These are phyloP conservation scores for Petunia secreta DNA, from an alignment of 257 asterid genomes.

Conservation along the genomic window DNA sequence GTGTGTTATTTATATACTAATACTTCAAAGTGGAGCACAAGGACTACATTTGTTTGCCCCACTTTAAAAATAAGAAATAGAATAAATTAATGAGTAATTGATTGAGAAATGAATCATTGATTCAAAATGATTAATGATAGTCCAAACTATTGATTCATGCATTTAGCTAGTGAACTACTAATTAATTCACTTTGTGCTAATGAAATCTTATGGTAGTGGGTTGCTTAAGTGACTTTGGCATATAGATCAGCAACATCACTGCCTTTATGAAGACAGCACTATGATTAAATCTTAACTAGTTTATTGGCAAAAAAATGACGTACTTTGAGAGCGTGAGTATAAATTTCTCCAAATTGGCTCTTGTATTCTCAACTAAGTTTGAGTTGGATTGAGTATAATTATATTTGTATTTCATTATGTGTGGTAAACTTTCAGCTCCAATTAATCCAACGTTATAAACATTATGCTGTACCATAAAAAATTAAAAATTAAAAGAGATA, in stretches of 20 bases:
- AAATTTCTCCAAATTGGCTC: background rate
- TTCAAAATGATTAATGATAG: background rate
- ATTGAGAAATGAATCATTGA: background rate
- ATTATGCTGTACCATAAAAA: too few species aligned
- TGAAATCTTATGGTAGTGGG: background rate
- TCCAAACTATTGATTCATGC: background rate
- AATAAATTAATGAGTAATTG: background rate
- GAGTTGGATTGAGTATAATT: background rate
- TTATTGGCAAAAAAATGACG: background rate
- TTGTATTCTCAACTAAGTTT: background rate
- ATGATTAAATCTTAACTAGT: background rate
- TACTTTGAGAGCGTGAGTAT: background rate
- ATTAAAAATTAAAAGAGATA: too few species aligned
- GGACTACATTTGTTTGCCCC: background rate
- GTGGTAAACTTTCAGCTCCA: background rate
- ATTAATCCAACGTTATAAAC: too few species aligned
- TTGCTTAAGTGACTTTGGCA: background rate
- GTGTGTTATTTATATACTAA: background rate
- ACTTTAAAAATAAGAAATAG: background rate
- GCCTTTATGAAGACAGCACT: constrained; percentile 1
- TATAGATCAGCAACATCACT: background rate
- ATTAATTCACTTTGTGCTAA: background rate
- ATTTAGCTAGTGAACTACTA: background rate
- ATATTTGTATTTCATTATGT: background rate
- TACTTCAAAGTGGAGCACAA: background rate